Conservation (phyloP, 2,329 filamentous ascomycete genomes). For the Scytalidium lignicola region DNA sequence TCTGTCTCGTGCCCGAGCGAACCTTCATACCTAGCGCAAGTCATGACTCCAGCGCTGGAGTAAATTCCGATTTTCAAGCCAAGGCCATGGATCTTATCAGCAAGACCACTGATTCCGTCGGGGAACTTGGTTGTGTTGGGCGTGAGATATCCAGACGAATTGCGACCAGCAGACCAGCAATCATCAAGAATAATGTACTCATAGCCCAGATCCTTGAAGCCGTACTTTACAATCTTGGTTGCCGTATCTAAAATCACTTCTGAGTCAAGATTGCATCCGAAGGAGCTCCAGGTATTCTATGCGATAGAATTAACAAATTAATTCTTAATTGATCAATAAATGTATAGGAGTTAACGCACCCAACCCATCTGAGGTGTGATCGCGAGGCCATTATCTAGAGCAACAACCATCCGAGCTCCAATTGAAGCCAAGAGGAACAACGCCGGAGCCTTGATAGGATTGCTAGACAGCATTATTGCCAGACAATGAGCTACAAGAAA, state of each 20-base stretch:
- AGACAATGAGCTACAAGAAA: neutral
- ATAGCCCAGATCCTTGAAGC: constrained; percentile 11
- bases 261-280: constrained; percentile 45
- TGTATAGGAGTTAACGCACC: constrained; percentile 15
- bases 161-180: constrained; percentile 38
- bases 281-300: constrained; percentile 42
- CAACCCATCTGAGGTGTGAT: constrained; percentile 39
- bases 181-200: constrained; percentile 35
- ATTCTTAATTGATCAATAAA: neutral
- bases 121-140: constrained; percentile 36
- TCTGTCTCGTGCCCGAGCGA: constrained; percentile 41
- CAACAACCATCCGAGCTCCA: constrained; percentile 6
- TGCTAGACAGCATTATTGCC: neutral
- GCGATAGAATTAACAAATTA: constrained; percentile 1
- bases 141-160: constrained; percentile 32
- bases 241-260: constrained; percentile 39
- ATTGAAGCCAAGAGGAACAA: neutral
- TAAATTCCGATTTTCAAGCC: constrained; percentile 11
- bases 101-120: constrained; percentile 14
- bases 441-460: neutral
- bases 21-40: constrained; percentile 31
- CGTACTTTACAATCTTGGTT: constrained; percentile 5
- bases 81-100: constrained; percentile 10
- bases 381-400: constrained; percentile 35
- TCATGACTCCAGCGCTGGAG: constrained; percentile 34